A percentile compares a stretch with the other conserved stretches of the same genome.
Evolutionary conservation across 768 basidiomycete genomes (phyloP).

Genomic region (Boletus speciosus): DNA sequence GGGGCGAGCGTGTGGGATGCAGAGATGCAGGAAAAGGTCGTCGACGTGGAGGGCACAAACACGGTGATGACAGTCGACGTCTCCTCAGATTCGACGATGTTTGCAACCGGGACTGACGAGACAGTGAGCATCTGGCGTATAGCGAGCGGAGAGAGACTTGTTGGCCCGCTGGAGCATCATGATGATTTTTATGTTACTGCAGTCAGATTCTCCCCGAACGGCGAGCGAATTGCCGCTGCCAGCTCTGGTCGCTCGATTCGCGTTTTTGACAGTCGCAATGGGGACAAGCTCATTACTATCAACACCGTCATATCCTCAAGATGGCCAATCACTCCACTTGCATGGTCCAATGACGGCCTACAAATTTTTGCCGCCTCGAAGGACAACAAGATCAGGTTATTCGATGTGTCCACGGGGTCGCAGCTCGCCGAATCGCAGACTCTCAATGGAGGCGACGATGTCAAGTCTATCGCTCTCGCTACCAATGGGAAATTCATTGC

Average conservation of each 20-base stretch:
- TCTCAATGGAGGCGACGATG: fast-evolving
- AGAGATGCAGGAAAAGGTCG: neutral
- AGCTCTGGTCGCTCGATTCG: neutral
- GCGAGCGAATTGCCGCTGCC: neutral
- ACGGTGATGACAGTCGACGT: neutral
- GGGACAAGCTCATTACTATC: neutral
- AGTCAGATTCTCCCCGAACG: neutral
- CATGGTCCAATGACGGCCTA: neutral
- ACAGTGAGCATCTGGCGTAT: neutral
- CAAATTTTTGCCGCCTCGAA: neutral
- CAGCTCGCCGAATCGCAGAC: too few species aligned
- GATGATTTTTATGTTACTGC: neutral
- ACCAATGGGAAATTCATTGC: too few species aligned
- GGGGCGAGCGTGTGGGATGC: neutral
- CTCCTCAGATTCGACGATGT: neutral
- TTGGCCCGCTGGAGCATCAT: neutral
- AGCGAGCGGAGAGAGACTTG: neutral
- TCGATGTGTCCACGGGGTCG: neutral
- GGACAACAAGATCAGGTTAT: neutral
- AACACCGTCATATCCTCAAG: fast-evolving
- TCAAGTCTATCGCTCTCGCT: too few species aligned
- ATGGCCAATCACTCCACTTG: neutral
- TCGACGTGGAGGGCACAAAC: neutral
- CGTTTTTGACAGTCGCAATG: neutral
- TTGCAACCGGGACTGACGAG: neutral